Base-by-base conservation (phyloP, 768 basidiomycete species). In the Crepidotus variabilis region DNA sequence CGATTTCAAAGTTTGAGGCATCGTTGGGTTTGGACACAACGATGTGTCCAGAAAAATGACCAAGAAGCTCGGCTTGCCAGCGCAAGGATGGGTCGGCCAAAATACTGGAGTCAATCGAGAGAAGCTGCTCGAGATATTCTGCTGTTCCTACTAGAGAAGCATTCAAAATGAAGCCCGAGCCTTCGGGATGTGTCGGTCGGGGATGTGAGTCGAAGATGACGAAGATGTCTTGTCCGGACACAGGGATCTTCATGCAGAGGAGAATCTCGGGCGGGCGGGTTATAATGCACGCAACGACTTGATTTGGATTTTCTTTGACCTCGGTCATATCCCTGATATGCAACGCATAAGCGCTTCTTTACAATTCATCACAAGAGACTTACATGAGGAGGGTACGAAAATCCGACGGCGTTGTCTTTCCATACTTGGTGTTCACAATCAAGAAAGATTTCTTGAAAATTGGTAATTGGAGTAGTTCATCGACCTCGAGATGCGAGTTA, bases 201-300 rank as follows among this genome's bases (percentile, higher is more conserved):
- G 84, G 78, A 63, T 88, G 87, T 2, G 86, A 86, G 68, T 88
- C 87, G 57, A 88, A 88, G 45, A 88, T 69, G 47, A 82, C 74
- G 60, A 82, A 87, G 14, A 82, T 65, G 21, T 69, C 65, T 71
- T 74, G 60, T 32, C 47, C 52, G 1, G 63, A 57, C n/a, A 63
- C 61, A 13, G 66, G 64, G 13, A 75, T 68, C 52, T 72, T 72
- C 57, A 85, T 63, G 63, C 84, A 81, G 16, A 79, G 75, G 11
- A 88, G 67, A 52, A 88, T 87, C 63, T 88, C 88, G 0, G 88
- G 87, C 34, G 87, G 85, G 20, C 86, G 84, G 0, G 87, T 89
- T 57, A 89, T 82, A 51, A 87, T 74, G 34, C 71, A 72, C 52
- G 78, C 78, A 47, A 75, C 56, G 51, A 73, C 64, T 20, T 57